A percentile compares a stretch with the other conserved stretches of the same genome.
phyloP scores from a whole-genome alignment of 768 basidiomycete genomes.

The Hysterangium stoloniferum region DNA sequence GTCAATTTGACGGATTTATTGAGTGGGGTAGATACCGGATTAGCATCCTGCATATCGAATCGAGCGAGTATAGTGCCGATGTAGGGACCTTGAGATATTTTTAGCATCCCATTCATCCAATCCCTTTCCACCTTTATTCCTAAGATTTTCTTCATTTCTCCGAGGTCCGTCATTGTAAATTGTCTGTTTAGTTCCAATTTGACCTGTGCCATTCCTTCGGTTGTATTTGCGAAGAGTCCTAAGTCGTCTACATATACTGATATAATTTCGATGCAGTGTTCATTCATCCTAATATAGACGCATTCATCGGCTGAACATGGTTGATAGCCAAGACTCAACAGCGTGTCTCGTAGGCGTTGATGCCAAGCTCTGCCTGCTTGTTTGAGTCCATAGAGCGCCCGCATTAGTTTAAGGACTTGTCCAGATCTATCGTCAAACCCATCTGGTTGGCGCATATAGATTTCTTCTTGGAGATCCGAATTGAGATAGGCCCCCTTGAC shows the following conservation, averaged over 20 bases:
- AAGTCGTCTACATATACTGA: constrained; percentile 27
- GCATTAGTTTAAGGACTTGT: constrained; percentile 16
- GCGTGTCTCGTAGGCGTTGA: constrained; percentile 16
- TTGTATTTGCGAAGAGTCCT: constrained; percentile 14
- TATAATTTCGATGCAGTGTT: constrained; percentile 14
- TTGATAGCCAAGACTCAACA: constrained; percentile 19
- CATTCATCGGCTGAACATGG: constrained; percentile 17
- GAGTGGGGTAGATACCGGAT: constrained; percentile 13
- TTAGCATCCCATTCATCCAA: constrained; percentile 13
- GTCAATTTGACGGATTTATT: not conserved
- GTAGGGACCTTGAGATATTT: constrained; percentile 11
- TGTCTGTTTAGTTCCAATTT: constrained; percentile 12
- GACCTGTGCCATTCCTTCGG: constrained; percentile 1
- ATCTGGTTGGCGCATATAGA: constrained; percentile 26
- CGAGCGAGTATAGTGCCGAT: constrained; percentile 8
- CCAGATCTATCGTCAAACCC: constrained; percentile 14
- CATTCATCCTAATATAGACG: constrained; percentile 14
- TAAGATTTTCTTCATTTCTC: constrained; percentile 24
- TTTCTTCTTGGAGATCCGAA: constrained; percentile 23
- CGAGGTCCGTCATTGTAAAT: constrained; percentile 30
- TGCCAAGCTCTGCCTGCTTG: constrained; percentile 27
- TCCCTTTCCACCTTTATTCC: constrained; percentile 29
- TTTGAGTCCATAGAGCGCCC: constrained; percentile 25
- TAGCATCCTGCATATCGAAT: constrained; percentile 6
- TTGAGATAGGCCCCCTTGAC: constrained; percentile 25